Conservation (phyloP, 768 basidiomycete species). For the Lactifluus subvellereus region DNA sequence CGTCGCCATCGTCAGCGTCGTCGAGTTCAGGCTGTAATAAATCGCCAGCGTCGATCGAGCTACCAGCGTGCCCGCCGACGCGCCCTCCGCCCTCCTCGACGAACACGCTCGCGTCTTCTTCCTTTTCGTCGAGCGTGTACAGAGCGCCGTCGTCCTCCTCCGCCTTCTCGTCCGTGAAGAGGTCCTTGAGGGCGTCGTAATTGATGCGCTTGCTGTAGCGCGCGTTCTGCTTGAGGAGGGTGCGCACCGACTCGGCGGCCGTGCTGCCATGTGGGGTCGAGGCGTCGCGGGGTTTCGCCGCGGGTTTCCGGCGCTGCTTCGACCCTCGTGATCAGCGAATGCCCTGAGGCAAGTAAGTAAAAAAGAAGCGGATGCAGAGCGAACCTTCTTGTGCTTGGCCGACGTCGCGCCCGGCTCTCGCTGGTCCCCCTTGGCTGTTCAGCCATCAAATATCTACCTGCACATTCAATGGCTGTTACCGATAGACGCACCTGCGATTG, state of each 20-base stretch:
- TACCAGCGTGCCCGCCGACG: constrained; percentile 24
- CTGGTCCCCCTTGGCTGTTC: constrained; percentile 65
- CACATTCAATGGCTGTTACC: constrained; percentile 9
- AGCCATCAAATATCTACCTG: neutral
- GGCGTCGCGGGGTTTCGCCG: constrained; percentile 64
- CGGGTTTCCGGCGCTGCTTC: constrained; percentile 60
- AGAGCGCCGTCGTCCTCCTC: constrained; percentile 46
- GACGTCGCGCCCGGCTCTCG: constrained; percentile 30
- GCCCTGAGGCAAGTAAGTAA: neutral
- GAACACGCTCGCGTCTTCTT: constrained; percentile 35
- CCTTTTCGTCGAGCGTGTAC: constrained; percentile 49
- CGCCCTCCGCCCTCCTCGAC: constrained; percentile 38
- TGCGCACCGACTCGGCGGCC: constrained; percentile 70
- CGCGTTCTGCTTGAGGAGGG: constrained; percentile 76
- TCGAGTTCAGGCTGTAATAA: constrained; percentile 28
- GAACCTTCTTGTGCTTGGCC: constrained; percentile 72
- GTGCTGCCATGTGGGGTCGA: constrained; percentile 63
- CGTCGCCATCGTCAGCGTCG: constrained; percentile 29
- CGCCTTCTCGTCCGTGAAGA: constrained; percentile 46
- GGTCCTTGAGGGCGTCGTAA: constrained; percentile 79
- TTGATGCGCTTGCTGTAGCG: constrained; percentile 92
- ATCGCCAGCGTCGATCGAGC: constrained; percentile 10
- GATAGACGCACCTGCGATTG: constrained; percentile 61
- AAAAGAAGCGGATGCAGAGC: constrained; percentile 28
- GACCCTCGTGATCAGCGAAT: constrained; percentile 29